Percentiles rank a stretch among this genome's conserved stretches.
phyloP scores from a whole-genome alignment of 768 basidiomycete species.

The Jaapia argillacea region DNA sequence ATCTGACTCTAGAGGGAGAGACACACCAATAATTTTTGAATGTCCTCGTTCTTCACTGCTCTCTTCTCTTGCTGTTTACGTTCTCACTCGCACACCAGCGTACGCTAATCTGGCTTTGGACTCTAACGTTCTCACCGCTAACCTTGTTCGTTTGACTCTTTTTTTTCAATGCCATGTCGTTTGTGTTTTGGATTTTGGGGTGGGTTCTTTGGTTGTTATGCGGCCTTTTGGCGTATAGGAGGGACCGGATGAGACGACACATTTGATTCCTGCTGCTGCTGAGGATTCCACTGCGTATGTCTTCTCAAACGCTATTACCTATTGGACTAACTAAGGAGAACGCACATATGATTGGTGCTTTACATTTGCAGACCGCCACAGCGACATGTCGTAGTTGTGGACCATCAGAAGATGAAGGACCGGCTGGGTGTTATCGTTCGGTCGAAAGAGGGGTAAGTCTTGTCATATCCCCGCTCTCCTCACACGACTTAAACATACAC shows the following conservation, averaged over 20 bases:
- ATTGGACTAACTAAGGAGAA: not conserved
- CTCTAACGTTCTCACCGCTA: too few species aligned
- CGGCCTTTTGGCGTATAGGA: constrained; percentile 6
- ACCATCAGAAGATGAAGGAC: constrained; percentile 41
- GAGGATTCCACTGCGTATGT: constrained; percentile 19
- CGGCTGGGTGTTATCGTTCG: constrained; percentile 46
- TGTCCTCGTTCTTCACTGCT: constrained; percentile 13
- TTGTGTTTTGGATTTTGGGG: too few species aligned
- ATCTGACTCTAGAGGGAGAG: too few species aligned
- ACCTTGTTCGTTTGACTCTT: too few species aligned
- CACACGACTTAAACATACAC: not conserved
- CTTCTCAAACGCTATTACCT: not conserved
- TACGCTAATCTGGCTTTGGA: constrained; percentile 4
- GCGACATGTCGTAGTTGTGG: constrained; percentile 24
- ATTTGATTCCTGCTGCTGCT: constrained; percentile 20
- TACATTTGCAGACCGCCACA: constrained; percentile 4
- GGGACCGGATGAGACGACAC: constrained; percentile 21
- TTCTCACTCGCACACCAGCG: constrained; percentile 2
- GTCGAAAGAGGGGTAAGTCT: constrained; percentile 48
- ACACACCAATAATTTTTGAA: too few species aligned
- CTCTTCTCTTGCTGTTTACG: constrained; percentile 17
- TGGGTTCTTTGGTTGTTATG: not conserved
- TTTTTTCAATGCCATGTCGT: too few species aligned
- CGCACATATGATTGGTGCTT: not conserved
- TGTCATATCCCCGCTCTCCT: not conserved